A percentile compares a stretch with the other conserved stretches of the same genome.
These are phyloP conservation scores for Clonostachys rhizophaga DNA, from an alignment of 2,329 filamentous ascomycete species.

Conservation along the genomic window DNA sequence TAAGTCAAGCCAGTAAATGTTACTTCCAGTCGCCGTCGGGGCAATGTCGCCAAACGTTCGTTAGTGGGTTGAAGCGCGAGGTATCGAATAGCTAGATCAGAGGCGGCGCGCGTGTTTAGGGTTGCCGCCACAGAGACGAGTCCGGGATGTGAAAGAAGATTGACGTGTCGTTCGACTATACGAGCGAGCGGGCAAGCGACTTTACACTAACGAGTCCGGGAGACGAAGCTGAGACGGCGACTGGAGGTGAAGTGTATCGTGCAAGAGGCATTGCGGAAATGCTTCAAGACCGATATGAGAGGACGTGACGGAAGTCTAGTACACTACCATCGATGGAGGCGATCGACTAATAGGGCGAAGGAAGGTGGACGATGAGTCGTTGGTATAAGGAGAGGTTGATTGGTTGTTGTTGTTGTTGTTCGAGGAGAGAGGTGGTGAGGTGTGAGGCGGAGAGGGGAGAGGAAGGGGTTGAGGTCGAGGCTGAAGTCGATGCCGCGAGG, in stretches of 20 bases:
- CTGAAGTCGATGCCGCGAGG: neutral
- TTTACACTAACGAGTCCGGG: constrained; percentile 54
- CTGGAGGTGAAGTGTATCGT: constrained; percentile 46
- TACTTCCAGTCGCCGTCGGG: constrained; percentile 51
- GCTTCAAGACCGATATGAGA: constrained; percentile 11
- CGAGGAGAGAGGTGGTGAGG: neutral
- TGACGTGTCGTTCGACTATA: constrained; percentile 29
- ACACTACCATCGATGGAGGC: constrained; percentile 23
- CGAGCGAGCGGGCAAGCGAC: constrained; percentile 31
- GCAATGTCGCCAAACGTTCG: constrained; percentile 44
- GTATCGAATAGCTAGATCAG: constrained; percentile 29
- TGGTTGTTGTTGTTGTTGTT: neutral
- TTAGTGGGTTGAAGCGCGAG: constrained; percentile 27
- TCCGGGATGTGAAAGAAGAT: constrained; percentile 32
- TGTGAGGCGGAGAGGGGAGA: neutral
- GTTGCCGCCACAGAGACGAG: constrained; percentile 28
- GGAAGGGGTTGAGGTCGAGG: neutral
- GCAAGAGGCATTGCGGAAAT: constrained; percentile 54
- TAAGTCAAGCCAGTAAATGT: constrained; percentile 14
- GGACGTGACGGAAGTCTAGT: constrained; percentile 17
- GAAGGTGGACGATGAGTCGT: neutral
- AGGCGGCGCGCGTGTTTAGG: constrained; percentile 24
- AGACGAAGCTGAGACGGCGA: constrained; percentile 58
- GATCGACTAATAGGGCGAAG: neutral
- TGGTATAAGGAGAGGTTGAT: constrained; percentile 1